Evolutionary conservation across 371 early-diverging fungal species (phyloP).

Genomic region (Phascolomyces articulosus): DNA sequence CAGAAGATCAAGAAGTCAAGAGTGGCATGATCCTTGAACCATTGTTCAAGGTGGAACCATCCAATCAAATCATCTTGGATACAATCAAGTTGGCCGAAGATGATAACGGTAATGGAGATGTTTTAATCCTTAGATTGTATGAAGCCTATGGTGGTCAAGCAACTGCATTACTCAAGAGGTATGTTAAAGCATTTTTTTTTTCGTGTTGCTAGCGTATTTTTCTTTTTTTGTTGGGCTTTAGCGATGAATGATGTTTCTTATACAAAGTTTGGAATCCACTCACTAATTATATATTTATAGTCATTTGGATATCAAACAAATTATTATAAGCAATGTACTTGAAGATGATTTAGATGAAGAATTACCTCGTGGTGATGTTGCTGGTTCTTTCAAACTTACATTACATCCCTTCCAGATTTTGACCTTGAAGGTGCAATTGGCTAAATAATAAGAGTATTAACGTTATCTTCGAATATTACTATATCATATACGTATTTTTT

Average conservation of each 20-base stretch:
- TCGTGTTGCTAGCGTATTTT: neutral
- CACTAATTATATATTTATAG: slow-evolving; percentile 16
- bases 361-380: neutral
- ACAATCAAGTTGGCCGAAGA: slow-evolving; percentile 90
- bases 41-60: slow-evolving; percentile 31
- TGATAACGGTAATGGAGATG: slow-evolving; percentile 35
- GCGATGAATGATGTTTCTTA: too few relatives aligned
- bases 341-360: slow-evolving; percentile 41
- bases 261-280: too few relatives aligned
- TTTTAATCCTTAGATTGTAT: slow-evolving; percentile 81
- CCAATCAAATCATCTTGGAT: slow-evolving; percentile 79
- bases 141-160: slow-evolving; percentile 94
- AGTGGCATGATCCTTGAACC: slow-evolving; percentile 13
- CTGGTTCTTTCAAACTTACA: neutral
- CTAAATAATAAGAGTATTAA: too few relatives aligned
- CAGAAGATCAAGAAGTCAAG: slow-evolving; percentile 2
- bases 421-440: slow-evolving; percentile 38
- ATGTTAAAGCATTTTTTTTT: slow-evolving; percentile 9
- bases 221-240: too few relatives aligned
- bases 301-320: slow-evolving; percentile 29
- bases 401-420: slow-evolving; percentile 56
- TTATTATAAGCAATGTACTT: slow-evolving; percentile 48
- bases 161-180: slow-evolving; percentile 61
- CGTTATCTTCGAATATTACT: too few relatives aligned
- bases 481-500: too few relatives aligned